A percentile compares a stretch with the other conserved stretches of the same genome.
phyloP scores from a whole-genome alignment of 768 basidiomycete genomes.

The Pleurotus eryngii region DNA sequence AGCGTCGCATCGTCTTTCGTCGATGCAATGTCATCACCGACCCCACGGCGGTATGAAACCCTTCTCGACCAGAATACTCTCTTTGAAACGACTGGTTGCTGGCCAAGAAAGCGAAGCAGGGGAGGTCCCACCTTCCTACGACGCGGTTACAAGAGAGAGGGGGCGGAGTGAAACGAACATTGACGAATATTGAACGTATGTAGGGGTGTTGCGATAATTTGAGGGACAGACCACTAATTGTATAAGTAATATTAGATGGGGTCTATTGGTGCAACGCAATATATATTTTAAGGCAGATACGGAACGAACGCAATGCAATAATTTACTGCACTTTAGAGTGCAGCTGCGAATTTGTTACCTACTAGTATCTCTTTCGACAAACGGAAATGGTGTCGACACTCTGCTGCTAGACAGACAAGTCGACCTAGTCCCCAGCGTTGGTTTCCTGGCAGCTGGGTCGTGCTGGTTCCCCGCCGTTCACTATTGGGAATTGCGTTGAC shows the following conservation, averaged over 20 bases:
- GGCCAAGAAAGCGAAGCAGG: conserved; percentile 81
- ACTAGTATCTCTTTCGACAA: no score
- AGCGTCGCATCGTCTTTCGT: conserved; percentile 15
- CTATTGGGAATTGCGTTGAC: no score
- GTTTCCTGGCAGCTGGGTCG: no score
- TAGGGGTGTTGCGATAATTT: background rate
- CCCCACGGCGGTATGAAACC: conserved; percentile 29
- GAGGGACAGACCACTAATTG: background rate
- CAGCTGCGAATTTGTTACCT: no score
- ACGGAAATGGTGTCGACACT: background rate
- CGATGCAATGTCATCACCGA: conserved; percentile 24
- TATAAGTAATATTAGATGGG: background rate
- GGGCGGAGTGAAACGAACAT: background rate
- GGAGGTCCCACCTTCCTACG: conserved; percentile 83
- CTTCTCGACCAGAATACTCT: conserved; percentile 44
- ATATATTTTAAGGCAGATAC: no score
- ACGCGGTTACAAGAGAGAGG: conserved; percentile 12
- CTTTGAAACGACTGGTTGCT: conserved; percentile 79
- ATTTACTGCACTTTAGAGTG: no score
- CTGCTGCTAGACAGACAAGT: no score
- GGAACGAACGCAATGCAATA: no score
- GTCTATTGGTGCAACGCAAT: background rate
- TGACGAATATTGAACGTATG: background rate
- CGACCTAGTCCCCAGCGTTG: no score
- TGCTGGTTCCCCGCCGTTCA: no score